Evolutionary conservation across 192 early-diverging fungal species (phyloP), one percentile per base, ranked within the genome.

Genomic region (Coemansia sp.): DNA sequence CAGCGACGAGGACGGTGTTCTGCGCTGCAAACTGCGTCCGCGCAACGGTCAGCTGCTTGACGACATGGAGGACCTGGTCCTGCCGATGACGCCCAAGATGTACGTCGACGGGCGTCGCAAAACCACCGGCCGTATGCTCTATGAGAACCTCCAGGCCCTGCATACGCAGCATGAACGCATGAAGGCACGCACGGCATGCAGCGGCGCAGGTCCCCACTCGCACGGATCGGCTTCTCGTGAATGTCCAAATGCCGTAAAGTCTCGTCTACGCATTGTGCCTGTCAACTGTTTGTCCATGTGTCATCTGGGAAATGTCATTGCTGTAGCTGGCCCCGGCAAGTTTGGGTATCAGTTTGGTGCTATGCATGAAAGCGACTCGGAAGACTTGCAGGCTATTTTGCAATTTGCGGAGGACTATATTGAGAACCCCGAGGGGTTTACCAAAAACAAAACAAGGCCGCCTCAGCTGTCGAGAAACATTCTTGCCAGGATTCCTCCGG

Each of bases 391-490:
- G 42, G 72, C 75, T 18, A 75, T 83, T 45, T 30, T 83, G 76
- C 76, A 77, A 67, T 83, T 83, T 61, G 76, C 81, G 3, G 76
- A 83, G 58, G 76, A 83, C 56, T 83, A 83, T 30, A 78, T 83
- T 18, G 76, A 77, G 56, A 83, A 67, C 61, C 45, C 56, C 0
- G 76, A 78, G 18, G 72, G 81, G 3, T 83, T 83, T 28, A 75
- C 81, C 0, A 83, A 83, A 51, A 76, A 75, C 61, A 83, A 83
- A 42, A 72, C 68, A 8, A 64, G 71, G 16, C 81, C 76, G 32
- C 56, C 75, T 5, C 56, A 65, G 20, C 69, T 83, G 7, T 73
- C 69, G 7, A 55, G 73, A 63, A 83, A 77, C 36, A 75, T 83
- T 16, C 61, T 83, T 8, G 62, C 81, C n/a, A 52, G 81, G 7